Evolutionary conservation across 257 asterid genomes (phyloP), one percentile per base, ranked within the genome.

Genomic region (Gentiana straminea): DNA sequence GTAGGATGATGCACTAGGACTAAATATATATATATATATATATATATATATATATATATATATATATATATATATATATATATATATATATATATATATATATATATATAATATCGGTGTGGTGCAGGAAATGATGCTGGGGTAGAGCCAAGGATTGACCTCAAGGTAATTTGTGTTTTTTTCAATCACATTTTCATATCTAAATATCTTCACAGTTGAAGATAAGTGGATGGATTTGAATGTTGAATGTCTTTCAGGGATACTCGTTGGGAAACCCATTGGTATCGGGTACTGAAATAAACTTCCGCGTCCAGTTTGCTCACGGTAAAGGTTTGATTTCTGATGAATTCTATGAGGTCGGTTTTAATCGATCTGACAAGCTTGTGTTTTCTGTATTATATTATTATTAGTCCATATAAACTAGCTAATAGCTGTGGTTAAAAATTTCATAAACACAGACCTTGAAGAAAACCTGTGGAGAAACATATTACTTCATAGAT

Each of bases 291-390:
- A 38, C 8, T 35, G 69, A 66, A 3, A 1, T 0, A 24, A 67
- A 66, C 45, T 66, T 9, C 35, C 12, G 13, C 2, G 13, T 71
- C 51, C 69, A 45, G 4, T 51, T 50, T 61, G 72, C 72, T 47
- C 76, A 65, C 37, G 71, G 76, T 39, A 33, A 61, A 58, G 76
- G 72, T 6, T 61, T 71, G 8, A 71, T 71, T 66, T 71, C 72
- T 8, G 66, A 71, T 37, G 76, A 71, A 59, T 65, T 71, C 51
- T 71, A 71, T 35, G 39, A 66, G 72, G 76, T 66, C 34, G 41
- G 7, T 12, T 15, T 57, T 43, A 24, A 13, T 24, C 33, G 6
- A 13, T 12, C 34, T 1, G 3, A 57, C 15, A 13, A 8, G 32
- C 46, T 33, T 24, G 46, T 57, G 49, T 6, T 5, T 41, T 54